phyloP scores from a whole-genome alignment of 1,284 basidiomycete species.

The Lentinus polychrous region DNA sequence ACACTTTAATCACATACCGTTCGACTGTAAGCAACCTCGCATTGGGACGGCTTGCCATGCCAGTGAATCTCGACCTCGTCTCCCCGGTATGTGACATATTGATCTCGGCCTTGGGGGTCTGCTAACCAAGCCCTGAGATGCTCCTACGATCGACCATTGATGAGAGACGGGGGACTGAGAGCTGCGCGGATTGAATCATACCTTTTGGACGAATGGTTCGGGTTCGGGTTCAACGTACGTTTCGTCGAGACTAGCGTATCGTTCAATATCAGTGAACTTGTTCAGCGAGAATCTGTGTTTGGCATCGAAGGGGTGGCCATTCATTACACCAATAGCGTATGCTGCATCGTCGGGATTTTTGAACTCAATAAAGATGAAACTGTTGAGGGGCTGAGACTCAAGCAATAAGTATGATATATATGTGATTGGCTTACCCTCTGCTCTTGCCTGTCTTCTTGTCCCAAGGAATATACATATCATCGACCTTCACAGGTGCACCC shows the following conservation, averaged over 20 bases:
- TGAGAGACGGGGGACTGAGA: background rate
- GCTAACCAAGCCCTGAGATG: conserved; percentile 94
- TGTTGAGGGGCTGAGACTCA: conserved; percentile 24
- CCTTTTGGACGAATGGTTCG: conserved; percentile 80
- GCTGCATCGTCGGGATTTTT: conserved; percentile 77
- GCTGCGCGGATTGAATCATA: conserved; percentile 26
- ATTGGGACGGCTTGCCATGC: conserved; percentile 88
- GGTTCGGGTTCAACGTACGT: conserved; percentile 75
- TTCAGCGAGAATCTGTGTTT: conserved; percentile 90
- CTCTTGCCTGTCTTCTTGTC: conserved; percentile 72
- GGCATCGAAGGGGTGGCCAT: conserved; percentile 88
- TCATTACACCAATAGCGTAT: conserved; percentile 73
- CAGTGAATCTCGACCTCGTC: conserved; percentile 90
- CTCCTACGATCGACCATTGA: conserved; percentile 50
- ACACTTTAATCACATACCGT: conserved; percentile 38
- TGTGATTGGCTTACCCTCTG: conserved; percentile 63
- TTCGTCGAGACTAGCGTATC: conserved; percentile 77
- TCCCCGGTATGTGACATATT: conserved; percentile 91
- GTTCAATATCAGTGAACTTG: conserved; percentile 91
- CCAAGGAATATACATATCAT: conserved; percentile 82
- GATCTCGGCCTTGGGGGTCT: conserved; percentile 90
- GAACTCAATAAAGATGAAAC: conserved; percentile 90
- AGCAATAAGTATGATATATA: background rate
- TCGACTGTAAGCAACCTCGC: conserved; percentile 75
- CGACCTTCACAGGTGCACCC: conserved; percentile 70